Evolutionary conservation across 805 yeast species (phyloP).

Genomic region (Zygotorulaspora chibaensis): DNA sequence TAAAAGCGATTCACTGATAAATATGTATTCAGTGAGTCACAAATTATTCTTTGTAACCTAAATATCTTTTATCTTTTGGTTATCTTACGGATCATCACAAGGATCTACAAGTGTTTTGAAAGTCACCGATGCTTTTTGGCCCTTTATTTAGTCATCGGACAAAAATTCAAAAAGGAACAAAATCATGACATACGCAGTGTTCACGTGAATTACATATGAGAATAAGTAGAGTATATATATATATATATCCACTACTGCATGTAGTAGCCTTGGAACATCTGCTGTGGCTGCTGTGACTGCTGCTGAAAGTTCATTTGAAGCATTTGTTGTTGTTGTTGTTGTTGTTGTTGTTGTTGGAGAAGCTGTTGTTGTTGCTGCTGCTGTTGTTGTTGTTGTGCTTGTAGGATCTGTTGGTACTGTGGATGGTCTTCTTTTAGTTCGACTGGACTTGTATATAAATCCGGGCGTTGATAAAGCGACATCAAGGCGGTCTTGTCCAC

Average conservation of each 20-base stretch:
- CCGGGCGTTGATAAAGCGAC: constrained; percentile 31
- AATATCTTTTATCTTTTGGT: neutral
- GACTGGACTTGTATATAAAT: constrained; percentile 28
- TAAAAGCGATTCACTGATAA: neutral
- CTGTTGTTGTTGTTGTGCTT: constrained; percentile 27
- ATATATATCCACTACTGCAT: constrained; percentile 6
- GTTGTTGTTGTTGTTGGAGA: constrained; percentile 1
- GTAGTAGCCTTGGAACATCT: constrained; percentile 15
- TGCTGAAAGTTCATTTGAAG: constrained; percentile 16
- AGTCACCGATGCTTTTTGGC: constrained; percentile 2
- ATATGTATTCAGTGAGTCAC: neutral
- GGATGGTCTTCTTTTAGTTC: constrained; percentile 29
- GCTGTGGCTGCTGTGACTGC: constrained; percentile 16
- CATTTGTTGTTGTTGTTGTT: constrained; percentile 13
- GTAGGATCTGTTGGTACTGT: constrained; percentile 27
- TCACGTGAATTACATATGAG: constrained; percentile 1
- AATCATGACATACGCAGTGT: neutral
- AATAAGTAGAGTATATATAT: neutral
- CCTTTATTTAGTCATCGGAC: constrained; percentile 1
- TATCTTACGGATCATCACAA: neutral
- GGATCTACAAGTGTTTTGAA: neutral
- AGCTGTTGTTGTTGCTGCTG: constrained; percentile 21
- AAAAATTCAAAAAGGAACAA: neutral
- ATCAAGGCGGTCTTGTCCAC: constrained; percentile 23
- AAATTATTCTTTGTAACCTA: neutral